Percentiles rank a stretch among this genome's conserved stretches.
These are phyloP conservation scores for Thelephora ganbajun DNA, from an alignment of 768 basidiomycete species.

Conservation along the genomic window DNA sequence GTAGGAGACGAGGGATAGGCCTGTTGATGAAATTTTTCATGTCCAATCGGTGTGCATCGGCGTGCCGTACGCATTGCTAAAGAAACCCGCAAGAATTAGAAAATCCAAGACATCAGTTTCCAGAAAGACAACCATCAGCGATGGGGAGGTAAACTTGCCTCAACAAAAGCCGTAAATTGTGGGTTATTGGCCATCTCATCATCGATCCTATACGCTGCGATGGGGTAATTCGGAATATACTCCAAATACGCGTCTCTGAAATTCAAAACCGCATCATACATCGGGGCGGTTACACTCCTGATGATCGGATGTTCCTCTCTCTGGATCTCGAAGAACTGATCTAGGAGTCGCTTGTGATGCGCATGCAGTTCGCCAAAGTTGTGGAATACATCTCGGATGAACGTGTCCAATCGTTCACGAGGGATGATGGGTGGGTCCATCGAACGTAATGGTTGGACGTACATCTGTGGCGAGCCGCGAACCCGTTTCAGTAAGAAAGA, in stretches of 20 bases:
- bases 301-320: slow-evolving; percentile 77
- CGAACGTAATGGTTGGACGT: slow-evolving; percentile 57
- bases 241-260: slow-evolving; percentile 90
- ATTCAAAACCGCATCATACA: slow-evolving; percentile 82
- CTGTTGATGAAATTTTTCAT: slow-evolving; percentile 91
- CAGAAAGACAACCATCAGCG: not conserved
- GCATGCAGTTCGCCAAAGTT: slow-evolving; percentile 67
- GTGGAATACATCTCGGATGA: slow-evolving; percentile 82
- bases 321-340: slow-evolving; percentile 76
- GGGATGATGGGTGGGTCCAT: slow-evolving; percentile 71
- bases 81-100: not conserved
- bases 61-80: slow-evolving; percentile 43
- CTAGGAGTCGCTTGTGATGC: slow-evolving; percentile 65
- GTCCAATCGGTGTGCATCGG: slow-evolving; percentile 69
- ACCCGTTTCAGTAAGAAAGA: not conserved
- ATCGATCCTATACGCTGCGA: slow-evolving; percentile 77
- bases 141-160: slow-evolving; percentile 31
- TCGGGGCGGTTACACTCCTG: slow-evolving; percentile 64
- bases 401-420: slow-evolving; percentile 51
- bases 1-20: slow-evolving; percentile 78
- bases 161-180: slow-evolving; percentile 70
- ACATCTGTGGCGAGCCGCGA: slow-evolving; percentile 40
- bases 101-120: not conserved
- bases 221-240: slow-evolving; percentile 87
- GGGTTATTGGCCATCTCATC: slow-evolving; percentile 77